Evolutionary conservation across 768 basidiomycete genomes (phyloP).

Genomic region (Scleroderma bovista): DNA sequence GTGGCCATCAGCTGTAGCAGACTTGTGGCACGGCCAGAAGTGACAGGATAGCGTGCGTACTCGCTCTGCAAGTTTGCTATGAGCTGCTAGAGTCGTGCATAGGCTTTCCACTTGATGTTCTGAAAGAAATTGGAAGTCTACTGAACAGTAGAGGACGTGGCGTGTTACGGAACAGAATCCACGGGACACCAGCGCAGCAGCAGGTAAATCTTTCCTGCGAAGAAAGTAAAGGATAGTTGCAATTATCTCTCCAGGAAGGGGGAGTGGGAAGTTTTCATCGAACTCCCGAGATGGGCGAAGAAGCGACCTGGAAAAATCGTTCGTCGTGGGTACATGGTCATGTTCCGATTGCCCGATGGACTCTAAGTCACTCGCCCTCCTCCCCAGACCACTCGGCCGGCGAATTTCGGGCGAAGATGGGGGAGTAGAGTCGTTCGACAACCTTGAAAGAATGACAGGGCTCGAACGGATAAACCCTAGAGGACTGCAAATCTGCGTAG

Average conservation of each 20-base stretch:
- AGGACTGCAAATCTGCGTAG: not conserved
- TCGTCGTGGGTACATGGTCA: slow-evolving; percentile 1
- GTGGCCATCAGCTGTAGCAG: slow-evolving; percentile 3
- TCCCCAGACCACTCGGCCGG: slow-evolving; percentile 26
- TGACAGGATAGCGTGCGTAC: slow-evolving; percentile 20
- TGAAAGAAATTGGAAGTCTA: slow-evolving; percentile 13
- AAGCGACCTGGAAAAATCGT: slow-evolving; percentile 1
- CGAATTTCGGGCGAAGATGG: slow-evolving; percentile 28
- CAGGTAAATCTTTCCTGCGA: slow-evolving; percentile 11
- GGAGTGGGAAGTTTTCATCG: not conserved
- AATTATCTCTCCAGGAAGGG: slow-evolving; percentile 17
- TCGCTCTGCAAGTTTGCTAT: slow-evolving; percentile 16
- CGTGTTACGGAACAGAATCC: slow-evolving; percentile 17
- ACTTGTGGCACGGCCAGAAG: slow-evolving; percentile 15
- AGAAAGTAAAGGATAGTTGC: slow-evolving; percentile 18
- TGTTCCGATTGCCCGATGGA: slow-evolving; percentile 3
- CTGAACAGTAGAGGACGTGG: slow-evolving; percentile 16
- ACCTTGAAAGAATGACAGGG: slow-evolving; percentile 13
- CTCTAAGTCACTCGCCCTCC: slow-evolving; percentile 24
- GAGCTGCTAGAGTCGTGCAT: slow-evolving; percentile 15
- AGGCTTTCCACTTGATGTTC: slow-evolving; percentile 13
- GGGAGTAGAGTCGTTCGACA: slow-evolving; percentile 17
- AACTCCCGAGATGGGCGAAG: not conserved
- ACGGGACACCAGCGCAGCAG: slow-evolving; percentile 20
- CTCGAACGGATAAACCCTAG: slow-evolving; percentile 19